phyloP scores from a whole-genome alignment of 164 flowering plant genomes.

The Platanus orientalis region DNA sequence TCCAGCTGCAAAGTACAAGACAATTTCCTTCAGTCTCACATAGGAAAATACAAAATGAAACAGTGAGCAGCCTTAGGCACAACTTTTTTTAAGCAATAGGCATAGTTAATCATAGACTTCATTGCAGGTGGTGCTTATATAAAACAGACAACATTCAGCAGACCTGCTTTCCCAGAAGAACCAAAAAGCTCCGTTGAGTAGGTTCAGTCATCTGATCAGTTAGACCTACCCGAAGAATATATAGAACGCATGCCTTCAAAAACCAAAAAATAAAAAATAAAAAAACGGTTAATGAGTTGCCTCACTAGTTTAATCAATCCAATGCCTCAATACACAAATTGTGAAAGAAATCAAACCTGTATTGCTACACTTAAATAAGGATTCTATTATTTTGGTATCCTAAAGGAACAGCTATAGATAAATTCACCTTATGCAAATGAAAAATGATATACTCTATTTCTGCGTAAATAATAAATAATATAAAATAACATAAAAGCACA shows the following conservation, averaged over 20 bases:
- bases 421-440: no score
- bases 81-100: neutral
- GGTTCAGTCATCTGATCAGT: constrained; percentile 94
- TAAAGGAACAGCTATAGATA: no score
- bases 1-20: constrained; percentile 56
- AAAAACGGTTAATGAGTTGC: neutral
- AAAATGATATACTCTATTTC: no score
- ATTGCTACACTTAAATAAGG: neutral
- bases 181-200: constrained; percentile 76
- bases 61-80: no score
- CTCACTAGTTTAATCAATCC: neutral
- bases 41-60: constrained; percentile 1
- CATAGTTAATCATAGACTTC: neutral
- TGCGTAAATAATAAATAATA: no score
- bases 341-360: neutral
- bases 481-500: no score
- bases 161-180: constrained; percentile 84
- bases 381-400: neutral
- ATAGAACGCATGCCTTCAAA: constrained; percentile 89
- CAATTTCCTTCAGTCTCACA: constrained; percentile 5
- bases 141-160: constrained; percentile 2
- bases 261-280: constrained; percentile 4
- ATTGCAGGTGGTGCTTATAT: neutral
- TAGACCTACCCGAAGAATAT: constrained; percentile 85
- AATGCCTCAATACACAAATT: neutral